Conservation (phyloP, 257 asterid genomes). For the Solanum acaule region DNA sequence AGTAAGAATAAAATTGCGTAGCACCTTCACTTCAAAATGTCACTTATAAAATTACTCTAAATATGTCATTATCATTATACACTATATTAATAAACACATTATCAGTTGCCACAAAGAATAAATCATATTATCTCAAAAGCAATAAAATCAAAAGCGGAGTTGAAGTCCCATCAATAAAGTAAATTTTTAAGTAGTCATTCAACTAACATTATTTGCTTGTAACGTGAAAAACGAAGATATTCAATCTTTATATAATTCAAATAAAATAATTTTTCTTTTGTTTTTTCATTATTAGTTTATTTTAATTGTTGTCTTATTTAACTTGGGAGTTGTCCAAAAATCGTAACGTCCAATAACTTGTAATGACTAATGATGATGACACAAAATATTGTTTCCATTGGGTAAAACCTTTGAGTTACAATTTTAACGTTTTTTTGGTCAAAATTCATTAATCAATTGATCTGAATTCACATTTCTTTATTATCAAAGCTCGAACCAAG, state of each 20-base stretch:
- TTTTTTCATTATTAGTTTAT: background rate
- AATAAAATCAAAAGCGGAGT: background rate
- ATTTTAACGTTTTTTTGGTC: background rate
- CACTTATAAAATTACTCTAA: background rate
- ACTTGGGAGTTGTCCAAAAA: background rate
- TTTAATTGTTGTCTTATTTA: background rate
- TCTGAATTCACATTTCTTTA: background rate
- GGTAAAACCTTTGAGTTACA: background rate
- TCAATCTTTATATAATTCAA: background rate
- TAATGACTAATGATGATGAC: background rate
- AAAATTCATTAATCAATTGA: background rate
- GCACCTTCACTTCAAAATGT: background rate
- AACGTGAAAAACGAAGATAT: background rate
- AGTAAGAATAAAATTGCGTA: background rate
- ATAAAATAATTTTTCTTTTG: no score
- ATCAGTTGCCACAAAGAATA: background rate
- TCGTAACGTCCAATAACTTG: background rate
- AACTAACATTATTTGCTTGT: background rate
- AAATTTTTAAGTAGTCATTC: background rate
- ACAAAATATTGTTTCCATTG: background rate
- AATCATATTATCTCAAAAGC: background rate
- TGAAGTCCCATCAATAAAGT: background rate
- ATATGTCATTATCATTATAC: background rate
- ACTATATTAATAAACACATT: background rate
- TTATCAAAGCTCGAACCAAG: background rate